These are phyloP conservation scores for Aspergillus steynii DNA, from an alignment of 495 filamentous ascomycete genomes.

Conservation along the genomic window DNA sequence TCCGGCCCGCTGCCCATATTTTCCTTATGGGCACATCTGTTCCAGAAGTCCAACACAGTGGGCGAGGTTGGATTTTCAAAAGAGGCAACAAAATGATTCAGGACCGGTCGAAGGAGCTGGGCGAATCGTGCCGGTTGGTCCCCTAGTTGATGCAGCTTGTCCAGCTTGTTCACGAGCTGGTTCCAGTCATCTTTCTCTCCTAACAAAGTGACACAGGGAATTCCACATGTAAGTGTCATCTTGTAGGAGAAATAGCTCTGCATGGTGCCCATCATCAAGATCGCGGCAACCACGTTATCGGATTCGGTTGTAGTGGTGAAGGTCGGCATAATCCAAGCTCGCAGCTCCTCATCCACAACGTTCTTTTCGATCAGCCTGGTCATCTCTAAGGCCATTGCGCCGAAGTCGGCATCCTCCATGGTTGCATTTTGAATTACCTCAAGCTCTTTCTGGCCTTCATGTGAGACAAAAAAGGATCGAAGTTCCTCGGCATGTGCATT, in stretches of 20 bases:
- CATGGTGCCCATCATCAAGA: slow-evolving; percentile 44
- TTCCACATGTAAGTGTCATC: slow-evolving; percentile 33
- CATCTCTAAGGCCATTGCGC: slow-evolving; percentile 25
- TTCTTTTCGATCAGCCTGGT: slow-evolving; percentile 33
- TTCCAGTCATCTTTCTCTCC: slow-evolving; percentile 45
- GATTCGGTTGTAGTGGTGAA: slow-evolving; percentile 42
- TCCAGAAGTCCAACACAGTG: slow-evolving; percentile 43
- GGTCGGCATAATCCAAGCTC: slow-evolving; percentile 41
- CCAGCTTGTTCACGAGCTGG: slow-evolving; percentile 29
- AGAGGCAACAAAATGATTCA: slow-evolving; percentile 24
- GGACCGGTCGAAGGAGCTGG: slow-evolving; percentile 24
- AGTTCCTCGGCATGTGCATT: slow-evolving; percentile 49
- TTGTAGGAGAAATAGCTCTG: slow-evolving; percentile 42
- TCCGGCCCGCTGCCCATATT: slow-evolving; percentile 26
- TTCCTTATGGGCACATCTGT: slow-evolving; percentile 21
- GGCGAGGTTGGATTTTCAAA: slow-evolving; percentile 25
- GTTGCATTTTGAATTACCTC: slow-evolving; percentile 11
- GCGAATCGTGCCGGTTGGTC: slow-evolving; percentile 32
- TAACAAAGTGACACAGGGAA: slow-evolving; percentile 51
- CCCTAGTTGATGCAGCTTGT: slow-evolving; percentile 39
- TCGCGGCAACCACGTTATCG: slow-evolving; percentile 32
- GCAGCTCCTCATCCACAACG: slow-evolving; percentile 33
- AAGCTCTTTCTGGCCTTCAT: slow-evolving; percentile 46
- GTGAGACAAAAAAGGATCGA: slow-evolving; percentile 41
- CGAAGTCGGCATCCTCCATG: slow-evolving; percentile 21